Conservation (phyloP, 495 filamentous ascomycete species). For the Articulospora tetracladia region DNA sequence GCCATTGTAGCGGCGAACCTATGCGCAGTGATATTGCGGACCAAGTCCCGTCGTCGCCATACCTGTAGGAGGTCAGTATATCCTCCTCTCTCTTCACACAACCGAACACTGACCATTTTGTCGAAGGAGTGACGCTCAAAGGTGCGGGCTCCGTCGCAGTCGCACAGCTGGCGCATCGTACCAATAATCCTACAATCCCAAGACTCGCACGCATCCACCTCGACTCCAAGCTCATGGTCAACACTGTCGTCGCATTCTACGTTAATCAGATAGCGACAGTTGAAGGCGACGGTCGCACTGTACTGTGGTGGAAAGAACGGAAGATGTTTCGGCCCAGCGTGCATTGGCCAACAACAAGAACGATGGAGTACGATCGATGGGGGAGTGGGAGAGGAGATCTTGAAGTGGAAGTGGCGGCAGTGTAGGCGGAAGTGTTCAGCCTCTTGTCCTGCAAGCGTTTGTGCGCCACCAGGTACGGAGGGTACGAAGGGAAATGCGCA, state of each 20-base stretch:
- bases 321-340: neutral
- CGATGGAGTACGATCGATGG: neutral
- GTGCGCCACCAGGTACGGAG: neutral
- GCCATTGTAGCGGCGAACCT: slow-evolving; percentile 51
- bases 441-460: neutral
- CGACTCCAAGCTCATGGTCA: slow-evolving; percentile 17
- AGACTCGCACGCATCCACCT: slow-evolving; percentile 8
- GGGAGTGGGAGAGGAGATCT: neutral
- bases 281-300: neutral
- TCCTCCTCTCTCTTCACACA: neutral
- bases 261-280: neutral
- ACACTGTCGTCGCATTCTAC: slow-evolving; percentile 14
- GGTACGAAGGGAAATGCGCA: too few relatives aligned
- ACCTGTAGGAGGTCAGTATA: slow-evolving; percentile 24
- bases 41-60: slow-evolving; percentile 49
- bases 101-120: slow-evolving; percentile 16
- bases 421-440: neutral
- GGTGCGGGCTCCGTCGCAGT: neutral
- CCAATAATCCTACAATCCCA: slow-evolving; percentile 4
- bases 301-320: neutral
- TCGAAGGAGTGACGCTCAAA: slow-evolving; percentile 21
- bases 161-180: slow-evolving; percentile 5
- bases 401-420: neutral
- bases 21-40: slow-evolving; percentile 50
- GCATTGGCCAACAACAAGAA: neutral